phyloP scores from a whole-genome alignment of 2,329 filamentous ascomycete genomes.

The Ceratocystis huliohia region DNA sequence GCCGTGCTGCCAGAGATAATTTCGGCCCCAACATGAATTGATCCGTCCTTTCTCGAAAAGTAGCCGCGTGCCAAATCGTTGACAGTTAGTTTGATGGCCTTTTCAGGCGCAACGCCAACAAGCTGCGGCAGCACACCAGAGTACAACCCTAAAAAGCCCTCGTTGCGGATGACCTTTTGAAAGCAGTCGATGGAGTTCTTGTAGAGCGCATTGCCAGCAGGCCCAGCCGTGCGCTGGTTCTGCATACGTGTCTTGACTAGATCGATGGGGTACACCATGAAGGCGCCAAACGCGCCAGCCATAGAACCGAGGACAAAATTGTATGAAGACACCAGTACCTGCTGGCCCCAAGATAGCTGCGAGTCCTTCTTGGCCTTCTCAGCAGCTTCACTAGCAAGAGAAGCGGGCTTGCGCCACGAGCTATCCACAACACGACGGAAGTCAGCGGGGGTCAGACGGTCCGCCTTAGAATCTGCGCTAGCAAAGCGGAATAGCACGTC shows the following conservation, averaged over 20 bases:
- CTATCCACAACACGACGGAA: conserved; percentile 93
- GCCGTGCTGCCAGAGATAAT: conserved; percentile 78
- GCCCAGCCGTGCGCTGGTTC: conserved; percentile 75
- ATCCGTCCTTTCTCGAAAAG: conserved; percentile 60
- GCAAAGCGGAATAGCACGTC: conserved; percentile 99
- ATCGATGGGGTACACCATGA: conserved; percentile 99
- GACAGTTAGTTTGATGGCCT: conserved; percentile 97
- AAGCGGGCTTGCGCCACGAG: conserved; percentile 59
- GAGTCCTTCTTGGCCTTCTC: conserved; percentile 29
- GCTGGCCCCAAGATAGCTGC: conserved; percentile 22
- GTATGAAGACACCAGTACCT: conserved; percentile 58
- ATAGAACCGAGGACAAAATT: conserved; percentile 82
- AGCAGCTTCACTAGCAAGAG: conserved; percentile 28
- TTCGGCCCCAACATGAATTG: conserved; percentile 60
- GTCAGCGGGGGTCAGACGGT: conserved; percentile 61
- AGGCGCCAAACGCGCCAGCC: conserved; percentile 92
- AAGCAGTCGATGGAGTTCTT: conserved; percentile 97
- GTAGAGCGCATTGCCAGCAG: conserved; percentile 70
- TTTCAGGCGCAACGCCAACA: conserved; percentile 95
- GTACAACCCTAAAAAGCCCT: conserved; percentile 81
- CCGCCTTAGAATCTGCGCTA: conserved; percentile 67
- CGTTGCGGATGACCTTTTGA: conserved; percentile 82
- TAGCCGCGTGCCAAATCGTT: conserved; percentile 78
- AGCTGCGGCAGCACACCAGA: conserved; percentile 90
- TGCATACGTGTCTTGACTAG: conserved; percentile 97